Evolutionary conservation across 2,329 filamentous ascomycete species (phyloP).

Genomic region (Alternaria longipes): DNA sequence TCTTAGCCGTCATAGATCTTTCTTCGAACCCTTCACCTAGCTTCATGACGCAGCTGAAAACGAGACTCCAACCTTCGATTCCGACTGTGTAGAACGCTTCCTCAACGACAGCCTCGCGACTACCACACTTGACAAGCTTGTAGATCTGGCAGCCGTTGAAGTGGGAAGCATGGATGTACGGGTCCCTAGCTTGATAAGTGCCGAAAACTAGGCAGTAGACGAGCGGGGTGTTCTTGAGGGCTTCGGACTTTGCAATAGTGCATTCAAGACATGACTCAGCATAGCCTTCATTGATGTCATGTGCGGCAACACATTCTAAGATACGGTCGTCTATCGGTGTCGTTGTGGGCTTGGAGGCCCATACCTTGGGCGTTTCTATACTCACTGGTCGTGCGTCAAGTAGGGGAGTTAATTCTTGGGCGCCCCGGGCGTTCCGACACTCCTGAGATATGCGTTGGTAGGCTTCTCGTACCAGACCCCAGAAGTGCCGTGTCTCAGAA

Average conservation of each 20-base stretch:
- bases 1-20: conserved; percentile 23
- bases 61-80: conserved; percentile 43
- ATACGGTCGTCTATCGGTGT: conserved; percentile 43
- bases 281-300: conserved; percentile 23
- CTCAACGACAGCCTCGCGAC: conserved; percentile 40
- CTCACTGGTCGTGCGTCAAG: conserved; percentile 27
- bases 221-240: conserved; percentile 31
- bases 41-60: conserved; percentile 44
- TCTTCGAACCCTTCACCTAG: conserved; percentile 35
- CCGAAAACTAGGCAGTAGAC: conserved; percentile 41
- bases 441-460: conserved; percentile 17
- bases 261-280: conserved; percentile 35
- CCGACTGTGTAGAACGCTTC: conserved; percentile 44
- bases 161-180: conserved; percentile 16
- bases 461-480: conserved; percentile 47
- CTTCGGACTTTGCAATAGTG: conserved; percentile 38
- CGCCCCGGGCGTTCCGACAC: conserved; percentile 16
- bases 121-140: conserved; percentile 44
- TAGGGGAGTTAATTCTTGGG: conserved; percentile 23
- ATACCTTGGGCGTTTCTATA: conserved; percentile 38
- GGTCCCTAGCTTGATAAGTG: conserved; percentile 31
- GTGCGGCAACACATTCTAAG: conserved; percentile 32
- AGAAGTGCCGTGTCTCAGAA: conserved; percentile 35
- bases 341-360: conserved; percentile 41
- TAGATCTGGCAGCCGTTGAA: conserved; percentile 38